Percentiles rank a stretch among this genome's conserved stretches.
Conservation (phyloP, 768 basidiomycete species). For the Boletus tylopilopsis region DNA sequence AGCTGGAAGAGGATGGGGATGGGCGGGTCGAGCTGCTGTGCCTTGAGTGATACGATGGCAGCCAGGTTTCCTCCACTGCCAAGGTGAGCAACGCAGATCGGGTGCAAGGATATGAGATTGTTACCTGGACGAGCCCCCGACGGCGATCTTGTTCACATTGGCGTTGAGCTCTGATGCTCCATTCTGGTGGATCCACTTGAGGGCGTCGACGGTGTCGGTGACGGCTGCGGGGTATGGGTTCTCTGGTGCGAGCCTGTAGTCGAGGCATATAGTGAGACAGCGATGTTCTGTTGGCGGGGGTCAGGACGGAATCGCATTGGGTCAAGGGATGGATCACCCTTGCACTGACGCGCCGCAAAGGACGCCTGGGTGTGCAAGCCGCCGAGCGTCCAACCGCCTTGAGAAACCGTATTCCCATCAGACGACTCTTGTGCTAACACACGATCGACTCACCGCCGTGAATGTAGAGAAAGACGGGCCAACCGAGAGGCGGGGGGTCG, state of each 20-base stretch:
- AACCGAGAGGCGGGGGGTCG: slow-evolving; percentile 45
- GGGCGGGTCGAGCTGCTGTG: slow-evolving; percentile 42
- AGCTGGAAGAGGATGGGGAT: slow-evolving; percentile 63
- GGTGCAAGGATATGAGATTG: too few relatives aligned
- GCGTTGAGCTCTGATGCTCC: slow-evolving; percentile 45
- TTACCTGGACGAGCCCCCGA: slow-evolving; percentile 55
- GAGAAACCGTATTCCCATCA: too few relatives aligned
- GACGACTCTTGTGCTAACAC: too few relatives aligned
- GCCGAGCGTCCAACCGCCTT: slow-evolving; percentile 76
- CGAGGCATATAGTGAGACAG: slow-evolving; percentile 62
- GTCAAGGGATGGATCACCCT: slow-evolving; percentile 10
- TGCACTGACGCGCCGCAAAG: slow-evolving; percentile 39
- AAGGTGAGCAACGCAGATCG: neutral
- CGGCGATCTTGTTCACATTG: slow-evolving; percentile 53
- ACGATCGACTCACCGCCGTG: slow-evolving; percentile 52
- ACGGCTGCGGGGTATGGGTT: slow-evolving; percentile 68
- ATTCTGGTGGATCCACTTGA: slow-evolving; percentile 55
- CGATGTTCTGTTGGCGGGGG: slow-evolving; percentile 41
- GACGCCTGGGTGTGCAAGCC: slow-evolving; percentile 55
- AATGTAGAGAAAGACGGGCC: slow-evolving; percentile 70
- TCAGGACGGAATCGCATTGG: too few relatives aligned
- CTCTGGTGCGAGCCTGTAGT: slow-evolving; percentile 73
- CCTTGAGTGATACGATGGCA: slow-evolving; percentile 61
- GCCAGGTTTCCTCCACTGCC: slow-evolving; percentile 69
- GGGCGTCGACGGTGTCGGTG: slow-evolving; percentile 63